Evolutionary conservation across 2,329 filamentous ascomycete genomes (phyloP), one percentile per base, ranked within the genome.

Genomic region (Trichoderma oligosporum): DNA sequence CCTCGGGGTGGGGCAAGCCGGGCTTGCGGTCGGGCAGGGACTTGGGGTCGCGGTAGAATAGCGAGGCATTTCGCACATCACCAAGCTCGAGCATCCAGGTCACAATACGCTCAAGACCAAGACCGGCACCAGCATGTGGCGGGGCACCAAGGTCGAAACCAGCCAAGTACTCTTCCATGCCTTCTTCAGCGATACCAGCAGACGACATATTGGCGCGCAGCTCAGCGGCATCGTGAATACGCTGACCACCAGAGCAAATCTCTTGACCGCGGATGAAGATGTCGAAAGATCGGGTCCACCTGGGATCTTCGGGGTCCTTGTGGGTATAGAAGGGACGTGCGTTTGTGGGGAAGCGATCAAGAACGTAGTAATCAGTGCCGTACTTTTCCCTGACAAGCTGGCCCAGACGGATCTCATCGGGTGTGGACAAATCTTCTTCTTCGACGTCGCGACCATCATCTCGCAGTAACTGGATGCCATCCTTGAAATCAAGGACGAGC

Each of bases 211-310:
- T 89, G 65, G 87, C 81, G 42, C 86, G 81, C n/a, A 97, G 78
- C 68, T 89, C 81, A 4, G 79, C 74, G 0, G 88, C 82, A 61
- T 94, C 86, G 70, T 97, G 89, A 61, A 97, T 95, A 82, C 92
- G 91, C 72, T 97, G 92, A 7, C 92, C 92, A 64, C 92, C 92
- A 1, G 90, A 93, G 44, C 93, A 85, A 57, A 97, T 94, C 71
- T 97, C 92, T 68, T 97, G 92, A 0, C 92, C 92, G 27, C 92
- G 87, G 41, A 96, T 82, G 74, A 97, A 97, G 58, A 97, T 95
- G 70, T 97, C 92, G 66, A 96, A 97, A 0, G 92, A 96, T 70
- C 96, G 96, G 49, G 92, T 97, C 70, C 85, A 84, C 31, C 81
- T 78, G 11, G 82, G 77, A 66, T 95, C 83, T 14, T 86, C 78